phyloP scores from a whole-genome alignment of 1,139 yeast species.

The Candida tetrigidarum region DNA sequence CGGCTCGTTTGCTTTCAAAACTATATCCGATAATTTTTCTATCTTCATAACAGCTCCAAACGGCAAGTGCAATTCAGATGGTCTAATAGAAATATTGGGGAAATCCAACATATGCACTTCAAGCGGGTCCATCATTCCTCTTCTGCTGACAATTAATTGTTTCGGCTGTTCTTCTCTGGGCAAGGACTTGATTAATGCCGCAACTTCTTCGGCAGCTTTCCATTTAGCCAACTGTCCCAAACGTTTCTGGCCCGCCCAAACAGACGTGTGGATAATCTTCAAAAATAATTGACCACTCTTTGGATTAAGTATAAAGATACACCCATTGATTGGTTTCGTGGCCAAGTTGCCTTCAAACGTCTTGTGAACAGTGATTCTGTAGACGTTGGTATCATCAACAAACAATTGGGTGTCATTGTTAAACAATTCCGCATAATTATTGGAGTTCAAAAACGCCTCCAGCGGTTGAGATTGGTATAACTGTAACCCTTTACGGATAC shows the following conservation, averaged over 20 bases:
- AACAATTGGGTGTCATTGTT: slow-evolving; percentile 82
- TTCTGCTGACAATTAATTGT: slow-evolving; percentile 87
- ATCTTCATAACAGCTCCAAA: slow-evolving; percentile 86
- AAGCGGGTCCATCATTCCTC: slow-evolving; percentile 91
- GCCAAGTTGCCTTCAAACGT: slow-evolving; percentile 94
- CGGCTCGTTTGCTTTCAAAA: slow-evolving; percentile 87
- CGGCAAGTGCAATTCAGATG: slow-evolving; percentile 89
- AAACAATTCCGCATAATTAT: slow-evolving; percentile 88
- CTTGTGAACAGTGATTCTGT: slow-evolving; percentile 90
- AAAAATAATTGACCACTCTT: slow-evolving; percentile 86
- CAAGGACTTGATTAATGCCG: slow-evolving; percentile 84
- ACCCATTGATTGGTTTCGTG: slow-evolving; percentile 93
- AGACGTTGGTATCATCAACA: slow-evolving; percentile 92
- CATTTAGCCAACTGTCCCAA: slow-evolving; percentile 94
- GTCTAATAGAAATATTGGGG: slow-evolving; percentile 88
- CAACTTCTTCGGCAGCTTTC: slow-evolving; percentile 98
- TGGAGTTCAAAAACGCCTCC: slow-evolving; percentile 87
- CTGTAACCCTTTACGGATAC: slow-evolving; percentile 93
- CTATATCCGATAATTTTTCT: slow-evolving; percentile 79
- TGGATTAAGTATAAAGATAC: slow-evolving; percentile 88
- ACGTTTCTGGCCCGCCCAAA: slow-evolving; percentile 97
- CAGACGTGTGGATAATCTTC: slow-evolving; percentile 90
- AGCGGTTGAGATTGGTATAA: slow-evolving; percentile 93
- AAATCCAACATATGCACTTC: slow-evolving; percentile 98
- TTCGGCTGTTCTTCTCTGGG: slow-evolving; percentile 96